Conservation (phyloP, 768 basidiomycete genomes). For the Pleurotus platypus region DNA sequence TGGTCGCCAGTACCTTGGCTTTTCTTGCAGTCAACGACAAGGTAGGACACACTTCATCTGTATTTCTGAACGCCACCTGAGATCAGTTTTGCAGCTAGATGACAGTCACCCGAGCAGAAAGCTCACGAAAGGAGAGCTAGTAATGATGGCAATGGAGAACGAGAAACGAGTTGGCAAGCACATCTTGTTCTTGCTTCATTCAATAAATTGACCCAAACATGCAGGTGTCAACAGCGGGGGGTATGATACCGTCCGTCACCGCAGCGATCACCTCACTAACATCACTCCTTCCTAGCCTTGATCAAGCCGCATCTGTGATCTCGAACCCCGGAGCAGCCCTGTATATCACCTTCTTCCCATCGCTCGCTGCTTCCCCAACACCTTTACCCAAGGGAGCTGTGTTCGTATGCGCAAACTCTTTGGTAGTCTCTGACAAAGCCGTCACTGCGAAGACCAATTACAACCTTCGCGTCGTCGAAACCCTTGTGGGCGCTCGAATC, state of each 20-base stretch:
- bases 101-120: conserved; percentile 5
- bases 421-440: conserved; percentile 78
- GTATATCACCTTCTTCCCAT: conserved; percentile 80
- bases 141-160: conserved; percentile 78
- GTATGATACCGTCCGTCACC: conserved; percentile 32
- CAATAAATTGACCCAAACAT: neutral
- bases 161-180: conserved; percentile 71
- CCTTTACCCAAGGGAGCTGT: conserved; percentile 54
- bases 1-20: conserved; percentile 79
- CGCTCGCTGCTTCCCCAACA: conserved; percentile 61
- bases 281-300: conserved; percentile 54
- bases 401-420: conserved; percentile 81
- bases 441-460: conserved; percentile 74
- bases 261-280: conserved; percentile 1
- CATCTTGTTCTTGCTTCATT: conserved; percentile 3
- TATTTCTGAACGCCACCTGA: neutral
- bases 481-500: conserved; percentile 73
- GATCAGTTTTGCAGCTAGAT: conserved; percentile 13
- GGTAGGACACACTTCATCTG: conserved; percentile 20
- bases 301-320: conserved; percentile 87
- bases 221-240: conserved; percentile 74
- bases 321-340: conserved; percentile 66
- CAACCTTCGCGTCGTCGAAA: conserved; percentile 92
- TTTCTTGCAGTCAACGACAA: conserved; percentile 79
- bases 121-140: conserved; percentile 67